Evolutionary conservation across 129 eudicot species (phyloP), one percentile per base, ranked within the genome.

Genomic region (Arctium minus): DNA sequence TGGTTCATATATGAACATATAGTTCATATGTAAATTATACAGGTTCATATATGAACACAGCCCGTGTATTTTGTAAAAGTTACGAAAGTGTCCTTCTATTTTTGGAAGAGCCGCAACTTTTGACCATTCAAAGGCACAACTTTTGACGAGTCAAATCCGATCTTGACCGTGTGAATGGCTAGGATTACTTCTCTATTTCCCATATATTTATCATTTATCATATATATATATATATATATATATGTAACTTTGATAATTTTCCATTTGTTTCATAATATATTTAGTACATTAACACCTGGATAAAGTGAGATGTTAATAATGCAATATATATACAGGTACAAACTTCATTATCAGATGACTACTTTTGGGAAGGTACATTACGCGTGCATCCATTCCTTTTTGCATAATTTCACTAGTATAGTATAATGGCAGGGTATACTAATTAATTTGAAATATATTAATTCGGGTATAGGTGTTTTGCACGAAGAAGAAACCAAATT

Each of bases 281-380:
- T 12, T 67, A 75, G 56, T 70, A 83, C 42, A 5, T 36, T 30
- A 15, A 40, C 42, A n/a, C 33, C 1, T 73, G 36, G 48, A 30
- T 35, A 36, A 73, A 62, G 40, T 84, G 70, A 84, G 44, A 22
- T 72, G 79, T 60, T 60, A 60, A 60, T 60, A 13, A 64, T 40
- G 17, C 42, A 70, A 79, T 38, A 2, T 11, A 27, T 1, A 73
- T 42, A 40, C 85, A 85, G 88, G 72, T 48, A 80, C 1, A 85
- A 85, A 32, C 88, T 85, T 37, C 88, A 85, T 50, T 80, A 74
- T 22, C 88, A 85, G 50, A 74, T 85, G 88, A 85, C 80, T 12
- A 80, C 84, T 56, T 85, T 85, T 7, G 88, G 88, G 56, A 85
- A 85, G 81, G 88, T 85, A 85, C 40, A 27, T 73, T 37, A 18